Percentiles rank a stretch among this genome's conserved stretches.
phyloP scores from a whole-genome alignment of 208 protist genomes.

The Leishmania gerbilli region DNA sequence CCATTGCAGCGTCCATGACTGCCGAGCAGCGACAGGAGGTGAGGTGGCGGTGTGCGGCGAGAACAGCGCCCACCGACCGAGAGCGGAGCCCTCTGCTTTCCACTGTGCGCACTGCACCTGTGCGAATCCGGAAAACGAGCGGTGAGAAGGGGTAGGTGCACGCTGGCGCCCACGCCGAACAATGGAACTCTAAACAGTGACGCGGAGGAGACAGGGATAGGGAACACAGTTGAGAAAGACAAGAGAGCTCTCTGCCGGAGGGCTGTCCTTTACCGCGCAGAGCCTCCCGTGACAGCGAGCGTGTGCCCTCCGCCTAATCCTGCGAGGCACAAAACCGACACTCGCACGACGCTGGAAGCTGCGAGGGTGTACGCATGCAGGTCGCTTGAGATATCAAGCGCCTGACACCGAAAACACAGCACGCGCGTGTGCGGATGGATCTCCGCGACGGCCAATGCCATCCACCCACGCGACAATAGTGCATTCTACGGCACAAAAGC shows the following conservation, averaged over 20 bases:
- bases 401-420: background rate
- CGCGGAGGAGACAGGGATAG: background rate
- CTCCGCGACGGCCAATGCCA: background rate
- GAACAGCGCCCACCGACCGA: background rate
- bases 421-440: background rate
- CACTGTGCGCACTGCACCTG: background rate
- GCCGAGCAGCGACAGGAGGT: background rate
- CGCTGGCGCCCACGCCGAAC: background rate
- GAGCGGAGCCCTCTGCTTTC: background rate
- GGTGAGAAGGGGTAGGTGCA: background rate
- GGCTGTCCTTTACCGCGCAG: rapidly evolving
- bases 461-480: background rate
- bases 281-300: no score
- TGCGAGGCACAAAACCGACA: no score
- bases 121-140: background rate
- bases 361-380: no score
- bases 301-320: no score
- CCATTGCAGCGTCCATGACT: background rate
- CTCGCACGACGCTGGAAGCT: background rate
- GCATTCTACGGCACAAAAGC: background rate
- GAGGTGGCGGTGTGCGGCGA: background rate
- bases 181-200: background rate
- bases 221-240: background rate
- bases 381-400: background rate
- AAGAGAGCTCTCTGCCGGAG: no score